Conservation (phyloP, 352 stramenopile genomes). For the Globisporangium irregulare region DNA sequence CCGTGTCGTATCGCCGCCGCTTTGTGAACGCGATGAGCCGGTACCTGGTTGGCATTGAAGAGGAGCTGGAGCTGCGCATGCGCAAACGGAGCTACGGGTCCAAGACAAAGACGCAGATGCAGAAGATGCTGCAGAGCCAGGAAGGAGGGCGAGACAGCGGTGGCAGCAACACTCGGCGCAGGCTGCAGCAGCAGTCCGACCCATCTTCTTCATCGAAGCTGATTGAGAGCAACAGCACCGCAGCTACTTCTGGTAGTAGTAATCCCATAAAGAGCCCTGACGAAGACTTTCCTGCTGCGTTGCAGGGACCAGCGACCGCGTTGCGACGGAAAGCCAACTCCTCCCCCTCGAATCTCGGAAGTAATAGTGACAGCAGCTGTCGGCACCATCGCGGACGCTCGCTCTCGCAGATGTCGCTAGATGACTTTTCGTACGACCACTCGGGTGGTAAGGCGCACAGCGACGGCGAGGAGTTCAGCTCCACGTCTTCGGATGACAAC, state of each 20-base stretch:
- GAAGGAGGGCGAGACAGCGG: background rate
- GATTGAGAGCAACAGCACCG: background rate
- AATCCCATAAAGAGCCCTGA: background rate
- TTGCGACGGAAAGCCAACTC: slow-evolving; percentile 1
- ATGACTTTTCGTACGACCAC: slow-evolving; percentile 17
- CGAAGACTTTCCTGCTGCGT: background rate
- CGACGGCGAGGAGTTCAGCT: slow-evolving; percentile 46
- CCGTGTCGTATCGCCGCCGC: slow-evolving; percentile 69
- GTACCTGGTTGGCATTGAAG: slow-evolving; percentile 80
- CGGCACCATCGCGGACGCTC: slow-evolving; percentile 31
- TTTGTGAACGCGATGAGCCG: slow-evolving; percentile 84
- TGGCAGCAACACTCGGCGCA: background rate
- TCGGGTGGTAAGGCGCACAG: slow-evolving; percentile 30
- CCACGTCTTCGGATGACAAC: slow-evolving; percentile 29
- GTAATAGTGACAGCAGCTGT: background rate
- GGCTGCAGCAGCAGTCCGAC: background rate
- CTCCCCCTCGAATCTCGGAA: background rate
- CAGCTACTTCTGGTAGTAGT: background rate
- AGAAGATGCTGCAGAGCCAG: slow-evolving; percentile 3
- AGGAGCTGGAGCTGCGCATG: slow-evolving; percentile 69
- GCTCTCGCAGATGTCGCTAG: slow-evolving; percentile 33
- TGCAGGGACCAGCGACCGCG: background rate
- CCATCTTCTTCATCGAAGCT: background rate
- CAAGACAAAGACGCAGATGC: slow-evolving; percentile 18
- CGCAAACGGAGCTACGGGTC: slow-evolving; percentile 41